These are phyloP conservation scores for Spiraea crenata DNA, from an alignment of 331 rosid species.

Conservation along the genomic window DNA sequence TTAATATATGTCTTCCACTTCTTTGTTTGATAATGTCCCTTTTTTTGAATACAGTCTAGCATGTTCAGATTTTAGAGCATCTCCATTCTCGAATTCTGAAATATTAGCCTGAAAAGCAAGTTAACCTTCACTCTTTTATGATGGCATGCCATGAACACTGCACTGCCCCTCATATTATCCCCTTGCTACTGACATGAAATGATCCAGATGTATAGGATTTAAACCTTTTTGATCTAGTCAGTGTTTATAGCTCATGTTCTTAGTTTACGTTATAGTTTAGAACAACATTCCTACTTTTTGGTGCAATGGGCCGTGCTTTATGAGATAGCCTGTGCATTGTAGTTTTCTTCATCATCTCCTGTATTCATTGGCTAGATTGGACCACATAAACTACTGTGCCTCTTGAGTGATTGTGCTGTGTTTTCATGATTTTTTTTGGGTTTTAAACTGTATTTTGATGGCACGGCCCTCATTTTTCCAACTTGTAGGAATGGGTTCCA, in stretches of 20 bases:
- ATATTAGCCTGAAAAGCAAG: neutral
- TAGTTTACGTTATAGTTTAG: neutral
- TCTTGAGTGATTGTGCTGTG: neutral
- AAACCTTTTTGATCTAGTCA: neutral
- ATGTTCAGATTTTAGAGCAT: conserved; percentile 1
- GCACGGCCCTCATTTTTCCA: conserved; percentile 17
- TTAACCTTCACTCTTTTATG: conserved; percentile 4
- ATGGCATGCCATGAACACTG: conserved; percentile 2
- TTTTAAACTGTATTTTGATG: conserved; percentile 9
- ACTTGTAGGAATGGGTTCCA: conserved; percentile 86
- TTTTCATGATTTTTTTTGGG: conserved; percentile 15
- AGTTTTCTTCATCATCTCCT: neutral
- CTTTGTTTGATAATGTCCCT: neutral
- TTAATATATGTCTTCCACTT: neutral
- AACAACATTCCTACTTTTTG: neutral
- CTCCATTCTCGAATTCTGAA: neutral
- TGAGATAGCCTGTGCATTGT: neutral
- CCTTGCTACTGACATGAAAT: no score
- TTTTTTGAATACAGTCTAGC: neutral
- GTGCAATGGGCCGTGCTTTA: neutral
- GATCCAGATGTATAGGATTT: neutral
- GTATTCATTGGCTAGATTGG: conserved; percentile 2
- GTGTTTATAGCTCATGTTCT: neutral
- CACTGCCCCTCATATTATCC: neutral
- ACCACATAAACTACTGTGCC: neutral